These are phyloP conservation scores for Pyrenochaeta sp. DNA, from an alignment of 2,329 filamentous ascomycete species.

Conservation along the genomic window DNA sequence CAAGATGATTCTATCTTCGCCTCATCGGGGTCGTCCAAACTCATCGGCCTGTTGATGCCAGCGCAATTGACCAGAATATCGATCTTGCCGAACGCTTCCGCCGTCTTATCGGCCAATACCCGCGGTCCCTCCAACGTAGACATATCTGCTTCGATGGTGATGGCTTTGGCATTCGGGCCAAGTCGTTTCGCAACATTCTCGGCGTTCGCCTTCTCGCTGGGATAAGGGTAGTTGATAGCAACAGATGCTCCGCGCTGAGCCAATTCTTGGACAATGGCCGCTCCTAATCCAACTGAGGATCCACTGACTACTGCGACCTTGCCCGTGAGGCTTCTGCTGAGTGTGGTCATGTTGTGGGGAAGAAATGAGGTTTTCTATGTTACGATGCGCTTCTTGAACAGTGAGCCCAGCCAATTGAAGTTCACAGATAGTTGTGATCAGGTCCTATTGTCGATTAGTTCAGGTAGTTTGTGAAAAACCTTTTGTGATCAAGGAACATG, in stretches of 20 bases:
- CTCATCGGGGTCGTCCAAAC: neutral
- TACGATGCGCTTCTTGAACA: no score
- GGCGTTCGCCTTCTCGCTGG: neutral
- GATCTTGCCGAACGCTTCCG: neutral
- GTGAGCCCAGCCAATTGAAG: no score
- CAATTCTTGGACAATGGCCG: constrained; percentile 4
- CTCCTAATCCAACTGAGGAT: constrained; percentile 3
- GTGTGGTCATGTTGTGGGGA: no score
- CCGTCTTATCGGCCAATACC: neutral
- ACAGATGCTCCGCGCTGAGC: constrained; percentile 1
- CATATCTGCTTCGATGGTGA: constrained; percentile 2
- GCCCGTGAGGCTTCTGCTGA: constrained; percentile 1
- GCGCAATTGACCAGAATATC: constrained; percentile 3
- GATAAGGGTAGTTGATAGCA: constrained; percentile 6
- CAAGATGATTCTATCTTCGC: neutral
- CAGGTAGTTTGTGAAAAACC: no score
- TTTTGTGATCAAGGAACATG: no score
- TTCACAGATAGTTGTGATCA: no score
- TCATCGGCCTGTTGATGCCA: neutral
- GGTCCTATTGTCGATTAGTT: no score
- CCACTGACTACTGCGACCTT: constrained; percentile 7
- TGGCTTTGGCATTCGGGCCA: neutral
- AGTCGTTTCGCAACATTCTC: neutral
- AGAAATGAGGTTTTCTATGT: no score
- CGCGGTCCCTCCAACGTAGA: neutral